Conservation (phyloP, 1,139 yeast genomes). For the Suhomyces bribrorum region DNA sequence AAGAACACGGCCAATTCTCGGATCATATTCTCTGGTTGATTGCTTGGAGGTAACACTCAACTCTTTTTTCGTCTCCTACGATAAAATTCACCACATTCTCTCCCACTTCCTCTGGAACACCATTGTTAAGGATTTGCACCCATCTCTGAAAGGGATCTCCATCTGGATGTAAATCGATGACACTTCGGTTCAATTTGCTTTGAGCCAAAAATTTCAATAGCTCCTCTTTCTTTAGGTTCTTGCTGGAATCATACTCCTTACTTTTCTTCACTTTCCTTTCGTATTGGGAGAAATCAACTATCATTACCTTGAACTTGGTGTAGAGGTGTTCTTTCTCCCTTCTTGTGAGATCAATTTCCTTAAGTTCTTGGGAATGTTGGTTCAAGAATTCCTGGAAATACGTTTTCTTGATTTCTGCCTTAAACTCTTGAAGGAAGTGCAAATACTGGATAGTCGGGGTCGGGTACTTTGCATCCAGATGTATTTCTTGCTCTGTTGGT, state of each 20-base stretch:
- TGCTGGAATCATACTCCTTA: conserved; percentile 15
- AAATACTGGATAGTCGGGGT: conserved; percentile 26
- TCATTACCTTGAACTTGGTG: conserved; percentile 26
- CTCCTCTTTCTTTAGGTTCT: conserved; percentile 33
- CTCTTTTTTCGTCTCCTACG: conserved; percentile 45
- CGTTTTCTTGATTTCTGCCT: conserved; percentile 29
- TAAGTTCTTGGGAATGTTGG: conserved; percentile 19
- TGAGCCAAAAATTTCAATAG: conserved; percentile 6
- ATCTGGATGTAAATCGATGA: not conserved
- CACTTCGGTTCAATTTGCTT: not conserved
- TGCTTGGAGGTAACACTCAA: conserved; percentile 10
- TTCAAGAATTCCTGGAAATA: conserved; percentile 32
- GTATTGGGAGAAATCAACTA: conserved; percentile 27
- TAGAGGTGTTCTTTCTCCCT: conserved; percentile 25
- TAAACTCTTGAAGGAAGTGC: conserved; percentile 31
- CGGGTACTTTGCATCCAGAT: conserved; percentile 22
- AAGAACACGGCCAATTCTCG: too few relatives aligned
- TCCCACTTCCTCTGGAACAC: conserved; percentile 26
- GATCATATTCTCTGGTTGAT: too few relatives aligned
- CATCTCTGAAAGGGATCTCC: conserved; percentile 30
- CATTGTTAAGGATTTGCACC: conserved; percentile 27
- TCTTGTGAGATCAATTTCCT: conserved; percentile 16
- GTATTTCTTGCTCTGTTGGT: not conserved
- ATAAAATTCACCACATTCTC: conserved; percentile 39
- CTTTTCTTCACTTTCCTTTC: conserved; percentile 28